Percentiles rank a stretch among this genome's conserved stretches.
Conservation (phyloP, 2,329 filamentous ascomycete genomes). For the Coniochaeta sp. region DNA sequence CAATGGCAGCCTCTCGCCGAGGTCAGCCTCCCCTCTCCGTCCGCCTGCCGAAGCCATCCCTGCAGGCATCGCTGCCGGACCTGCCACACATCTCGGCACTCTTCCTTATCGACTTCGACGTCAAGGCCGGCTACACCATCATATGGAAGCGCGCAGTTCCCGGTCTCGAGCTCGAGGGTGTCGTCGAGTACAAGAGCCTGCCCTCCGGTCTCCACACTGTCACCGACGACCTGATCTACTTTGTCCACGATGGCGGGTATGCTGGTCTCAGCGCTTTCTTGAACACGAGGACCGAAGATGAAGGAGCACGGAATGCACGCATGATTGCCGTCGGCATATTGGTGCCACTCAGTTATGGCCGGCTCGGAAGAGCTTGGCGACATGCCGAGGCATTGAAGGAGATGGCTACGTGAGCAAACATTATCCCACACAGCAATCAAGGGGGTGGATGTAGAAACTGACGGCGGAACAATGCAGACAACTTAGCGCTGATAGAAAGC, state of each 20-base stretch:
- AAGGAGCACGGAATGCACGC: slow-evolving; percentile 72
- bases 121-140: slow-evolving; percentile 86
- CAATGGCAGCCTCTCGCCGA: slow-evolving; percentile 32
- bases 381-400: slow-evolving; percentile 71
- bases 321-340: slow-evolving; percentile 90
- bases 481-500: slow-evolving; percentile 57
- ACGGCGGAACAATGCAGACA: slow-evolving; percentile 25
- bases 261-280: slow-evolving; percentile 89
- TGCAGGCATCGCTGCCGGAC: slow-evolving; percentile 31
- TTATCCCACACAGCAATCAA: background rate
- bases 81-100: slow-evolving; percentile 64
- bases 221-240: slow-evolving; percentile 84
- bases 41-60: slow-evolving; percentile 21
- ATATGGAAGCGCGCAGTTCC: slow-evolving; percentile 72
- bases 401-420: slow-evolving; percentile 57
- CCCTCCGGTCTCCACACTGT: slow-evolving; percentile 91
- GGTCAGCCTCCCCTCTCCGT: slow-evolving; percentile 31
- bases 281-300: slow-evolving; percentile 71
- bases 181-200: slow-evolving; percentile 92
- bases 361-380: slow-evolving; percentile 81
- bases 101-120: slow-evolving; percentile 87
- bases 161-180: slow-evolving; percentile 69
- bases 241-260: slow-evolving; percentile 71
- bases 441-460: background rate
- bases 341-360: slow-evolving; percentile 77